Evolutionary conservation across 305 asterid genomes (phyloP).

Genomic region (Ilex paraguariensis): DNA sequence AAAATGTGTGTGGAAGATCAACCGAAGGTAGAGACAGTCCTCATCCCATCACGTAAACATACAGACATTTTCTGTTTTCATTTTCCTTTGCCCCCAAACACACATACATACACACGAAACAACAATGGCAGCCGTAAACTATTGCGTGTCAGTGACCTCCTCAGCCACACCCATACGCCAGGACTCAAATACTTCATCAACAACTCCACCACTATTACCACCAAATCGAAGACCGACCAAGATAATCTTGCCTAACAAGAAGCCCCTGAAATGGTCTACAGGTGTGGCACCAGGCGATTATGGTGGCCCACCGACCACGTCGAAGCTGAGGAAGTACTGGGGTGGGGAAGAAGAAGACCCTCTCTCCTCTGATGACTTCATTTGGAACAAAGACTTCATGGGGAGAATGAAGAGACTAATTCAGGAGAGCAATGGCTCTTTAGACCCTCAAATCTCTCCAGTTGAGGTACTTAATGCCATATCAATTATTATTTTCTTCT

Average conservation of each 20-base stretch:
- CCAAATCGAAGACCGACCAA: conserved; percentile 44
- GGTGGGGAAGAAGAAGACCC: conserved; percentile 77
- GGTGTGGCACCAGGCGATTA: conserved; percentile 89
- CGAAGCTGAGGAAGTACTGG: conserved; percentile 93
- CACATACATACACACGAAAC: conserved; percentile 1
- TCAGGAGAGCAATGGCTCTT: conserved; percentile 26
- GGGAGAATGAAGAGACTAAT: conserved; percentile 64
- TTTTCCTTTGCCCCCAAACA: conserved; percentile 1
- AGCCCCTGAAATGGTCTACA: conserved; percentile 79
- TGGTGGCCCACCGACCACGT: conserved; percentile 74
- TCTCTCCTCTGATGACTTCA: conserved; percentile 65
- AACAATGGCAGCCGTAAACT: conserved; percentile 42
- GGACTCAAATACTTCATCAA: conserved; percentile 29
- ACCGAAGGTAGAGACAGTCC: too few species aligned
- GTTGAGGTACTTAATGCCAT: conserved; percentile 32
- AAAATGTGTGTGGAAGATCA: too few species aligned
- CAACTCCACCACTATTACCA: conserved; percentile 24
- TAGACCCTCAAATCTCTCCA: conserved; percentile 21
- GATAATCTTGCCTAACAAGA: conserved; percentile 71
- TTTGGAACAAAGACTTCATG: conserved; percentile 95
- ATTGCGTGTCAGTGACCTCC: conserved; percentile 73
- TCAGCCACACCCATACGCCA: conserved; percentile 53
- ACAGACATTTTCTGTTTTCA: conserved; percentile 3
- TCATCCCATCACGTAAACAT: background rate
- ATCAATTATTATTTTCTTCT: too few species aligned